A percentile compares a stretch with the other conserved stretches of the same genome.
phyloP scores from a whole-genome alignment of 768 basidiomycete genomes.

The Amylocystis lapponica region DNA sequence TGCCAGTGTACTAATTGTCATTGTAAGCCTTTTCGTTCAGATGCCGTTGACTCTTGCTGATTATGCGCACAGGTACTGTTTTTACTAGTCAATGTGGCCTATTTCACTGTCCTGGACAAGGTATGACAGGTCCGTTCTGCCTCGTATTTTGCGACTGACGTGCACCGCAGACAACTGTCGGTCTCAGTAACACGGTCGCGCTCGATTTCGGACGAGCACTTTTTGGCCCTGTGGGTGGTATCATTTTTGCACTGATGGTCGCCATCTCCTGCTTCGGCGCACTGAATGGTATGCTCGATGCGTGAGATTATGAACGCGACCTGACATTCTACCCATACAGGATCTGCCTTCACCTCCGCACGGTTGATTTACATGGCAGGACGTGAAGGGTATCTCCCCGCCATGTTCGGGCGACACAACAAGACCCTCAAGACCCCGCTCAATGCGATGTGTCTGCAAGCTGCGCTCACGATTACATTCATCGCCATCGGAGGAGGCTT shows the following conservation, averaged over 20 bases:
- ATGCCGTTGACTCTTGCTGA: slow-evolving; percentile 1
- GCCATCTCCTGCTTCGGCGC: slow-evolving; percentile 95
- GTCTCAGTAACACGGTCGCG: slow-evolving; percentile 80
- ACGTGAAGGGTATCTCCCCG: slow-evolving; percentile 81
- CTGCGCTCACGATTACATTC: slow-evolving; percentile 67
- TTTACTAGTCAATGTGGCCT: slow-evolving; percentile 78
- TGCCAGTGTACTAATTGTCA: slow-evolving; percentile 80
- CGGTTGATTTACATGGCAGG: slow-evolving; percentile 87
- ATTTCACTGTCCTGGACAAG: slow-evolving; percentile 91
- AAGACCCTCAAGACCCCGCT: slow-evolving; percentile 74
- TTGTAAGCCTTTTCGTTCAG: slow-evolving; percentile 38
- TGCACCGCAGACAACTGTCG: slow-evolving; percentile 48
- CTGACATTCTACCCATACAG: slow-evolving; percentile 33
- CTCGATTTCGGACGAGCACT: slow-evolving; percentile 88
- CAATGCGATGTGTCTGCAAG: slow-evolving; percentile 82
- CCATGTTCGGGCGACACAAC: slow-evolving; percentile 76
- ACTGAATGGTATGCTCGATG: slow-evolving; percentile 61
- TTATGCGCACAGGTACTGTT: slow-evolving; percentile 53
- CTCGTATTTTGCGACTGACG: neutral
- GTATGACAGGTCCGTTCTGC: slow-evolving; percentile 30
- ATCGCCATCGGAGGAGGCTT: slow-evolving; percentile 88
- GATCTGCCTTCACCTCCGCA: slow-evolving; percentile 70
- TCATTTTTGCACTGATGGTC: slow-evolving; percentile 85
- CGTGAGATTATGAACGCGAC: too few species aligned
- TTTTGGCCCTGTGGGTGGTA: slow-evolving; percentile 83